Evolutionary conservation across 495 filamentous ascomycete genomes (phyloP).

Genomic region (Massariosphaeria phaeospora): DNA sequence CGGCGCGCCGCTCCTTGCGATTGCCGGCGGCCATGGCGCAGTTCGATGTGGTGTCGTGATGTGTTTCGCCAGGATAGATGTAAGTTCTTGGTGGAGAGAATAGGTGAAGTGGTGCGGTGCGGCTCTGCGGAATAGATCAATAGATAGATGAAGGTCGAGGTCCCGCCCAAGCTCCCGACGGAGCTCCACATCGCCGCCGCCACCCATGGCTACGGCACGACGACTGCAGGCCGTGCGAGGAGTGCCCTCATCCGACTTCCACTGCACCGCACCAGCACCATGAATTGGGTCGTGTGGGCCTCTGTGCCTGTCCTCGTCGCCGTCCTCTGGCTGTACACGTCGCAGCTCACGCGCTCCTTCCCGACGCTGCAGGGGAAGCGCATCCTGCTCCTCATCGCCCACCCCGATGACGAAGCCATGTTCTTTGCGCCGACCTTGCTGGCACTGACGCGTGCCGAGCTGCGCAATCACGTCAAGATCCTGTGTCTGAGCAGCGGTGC

Average conservation of each 20-base stretch:
- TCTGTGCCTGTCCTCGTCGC: slow-evolving; percentile 58
- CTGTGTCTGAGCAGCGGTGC: slow-evolving; percentile 81
- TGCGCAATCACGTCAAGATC: slow-evolving; percentile 87
- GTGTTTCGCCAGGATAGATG: neutral
- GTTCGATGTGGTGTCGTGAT: slow-evolving; percentile 1
- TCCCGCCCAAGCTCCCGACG: slow-evolving; percentile 20
- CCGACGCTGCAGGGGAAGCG: slow-evolving; percentile 70
- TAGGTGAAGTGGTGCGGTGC: neutral
- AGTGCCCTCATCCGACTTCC: neutral
- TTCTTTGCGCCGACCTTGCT: slow-evolving; percentile 91
- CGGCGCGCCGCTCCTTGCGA: slow-evolving; percentile 43
- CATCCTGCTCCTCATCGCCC: slow-evolving; percentile 87
- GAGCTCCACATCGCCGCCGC: slow-evolving; percentile 20
- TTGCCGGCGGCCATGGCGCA: slow-evolving; percentile 34
- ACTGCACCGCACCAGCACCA: slow-evolving; percentile 19
- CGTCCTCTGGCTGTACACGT: slow-evolving; percentile 53
- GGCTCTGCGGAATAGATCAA: slow-evolving; percentile 19
- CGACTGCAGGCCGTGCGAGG: slow-evolving; percentile 47
- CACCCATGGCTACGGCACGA: slow-evolving; percentile 38
- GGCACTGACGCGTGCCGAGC: slow-evolving; percentile 64
- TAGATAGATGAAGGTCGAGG: no score
- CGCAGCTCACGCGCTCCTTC: slow-evolving; percentile 53
- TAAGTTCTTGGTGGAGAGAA: neutral
- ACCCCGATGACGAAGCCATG: slow-evolving; percentile 99
- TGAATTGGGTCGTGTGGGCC: slow-evolving; percentile 40